Base-by-base conservation (phyloP, 1,139 yeast genomes). In the Hansenula anomala region DNA sequence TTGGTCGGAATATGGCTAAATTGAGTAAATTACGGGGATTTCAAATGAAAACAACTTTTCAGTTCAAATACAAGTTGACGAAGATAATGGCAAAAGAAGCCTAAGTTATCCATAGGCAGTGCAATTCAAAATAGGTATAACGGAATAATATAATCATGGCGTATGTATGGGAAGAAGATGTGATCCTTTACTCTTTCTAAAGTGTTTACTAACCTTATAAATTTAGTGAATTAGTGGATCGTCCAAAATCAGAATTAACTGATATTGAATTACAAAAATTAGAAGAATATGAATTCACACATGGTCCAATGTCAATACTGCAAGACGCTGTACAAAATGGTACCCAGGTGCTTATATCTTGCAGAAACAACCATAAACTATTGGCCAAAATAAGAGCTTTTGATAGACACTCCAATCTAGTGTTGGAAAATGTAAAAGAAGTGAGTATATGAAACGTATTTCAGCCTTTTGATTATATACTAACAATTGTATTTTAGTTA, bases 361-460 rank as follows among this genome's bases (percentile, higher is more conserved):
- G 96, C 47, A 75, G 99, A 55, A 92, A 92, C 60, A 90, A 90
- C 61, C 96, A 89, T 57, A 92, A 92, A 61, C 71, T 92, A 34
- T 74, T 92, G 23, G 97, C 92, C 2, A 78, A 86, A 49, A 94
- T 92, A 36, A 85, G 86, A 57, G 97, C 97, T 0, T 94, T 89
- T 59, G 99, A 92, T 59, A 80, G 97, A 55, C 99, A 92, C 61
- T 84, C 96, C 46, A 92, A 92, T 60, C 78, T 92, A 84, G 82
- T 92, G 9, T 66, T 92, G 49, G 97, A 88, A 55, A 88, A 89
- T 54, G 97, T 92, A 31, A 88, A 86, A 58, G 98, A 92, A 58
- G 67, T 64, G 27, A 52, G 69, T 42, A 24, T 4, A 18, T n/a
- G 15, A 20, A 9, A 10, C 22, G 22, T 20, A 19, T 23, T 7